Evolutionary conservation across 2,329 filamentous ascomycete species (phyloP).

Genomic region (Atkinsonella hypoxylon): DNA sequence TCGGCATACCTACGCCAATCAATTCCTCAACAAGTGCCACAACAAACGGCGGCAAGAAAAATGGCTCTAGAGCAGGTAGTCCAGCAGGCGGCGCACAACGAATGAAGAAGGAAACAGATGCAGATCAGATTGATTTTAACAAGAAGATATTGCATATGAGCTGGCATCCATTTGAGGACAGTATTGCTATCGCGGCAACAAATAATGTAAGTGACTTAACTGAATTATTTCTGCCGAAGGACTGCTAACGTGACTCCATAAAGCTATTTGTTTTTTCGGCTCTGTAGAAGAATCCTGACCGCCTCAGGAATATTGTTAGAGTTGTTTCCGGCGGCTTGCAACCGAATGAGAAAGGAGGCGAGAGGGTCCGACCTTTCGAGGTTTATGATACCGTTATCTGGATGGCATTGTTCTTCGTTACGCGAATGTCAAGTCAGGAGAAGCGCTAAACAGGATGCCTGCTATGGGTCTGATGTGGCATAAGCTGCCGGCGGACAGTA

Average conservation of each 20-base stretch:
- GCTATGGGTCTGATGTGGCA: not conserved
- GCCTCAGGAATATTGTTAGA: not conserved
- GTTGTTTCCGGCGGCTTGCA: not conserved
- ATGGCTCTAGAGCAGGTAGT: constrained; percentile 75
- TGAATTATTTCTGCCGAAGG: not conserved
- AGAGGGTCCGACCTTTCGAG: not conserved
- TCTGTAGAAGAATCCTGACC: constrained; percentile 33
- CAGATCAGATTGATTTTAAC: constrained; percentile 99
- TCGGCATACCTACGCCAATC: constrained; percentile 94
- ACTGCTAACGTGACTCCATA: constrained; percentile 9
- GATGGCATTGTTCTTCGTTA: not conserved
- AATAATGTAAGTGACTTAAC: constrained; percentile 70
- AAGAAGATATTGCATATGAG: constrained; percentile 99
- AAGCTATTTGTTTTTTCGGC: constrained; percentile 72
- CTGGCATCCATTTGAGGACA: constrained; percentile 99
- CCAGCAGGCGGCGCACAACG: constrained; percentile 69
- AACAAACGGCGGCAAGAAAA: constrained; percentile 71
- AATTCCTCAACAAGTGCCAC: constrained; percentile 67
- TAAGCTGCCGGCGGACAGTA: not conserved
- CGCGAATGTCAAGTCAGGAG: not conserved
- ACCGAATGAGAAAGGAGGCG: not conserved
- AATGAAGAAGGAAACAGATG: constrained; percentile 98
- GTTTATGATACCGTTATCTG: not conserved
- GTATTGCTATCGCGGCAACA: constrained; percentile 96
- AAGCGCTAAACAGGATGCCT: constrained; percentile 1